Base-by-base conservation (phyloP, 2,329 filamentous ascomycete genomes). In the Epichloe bromicola region DNA sequence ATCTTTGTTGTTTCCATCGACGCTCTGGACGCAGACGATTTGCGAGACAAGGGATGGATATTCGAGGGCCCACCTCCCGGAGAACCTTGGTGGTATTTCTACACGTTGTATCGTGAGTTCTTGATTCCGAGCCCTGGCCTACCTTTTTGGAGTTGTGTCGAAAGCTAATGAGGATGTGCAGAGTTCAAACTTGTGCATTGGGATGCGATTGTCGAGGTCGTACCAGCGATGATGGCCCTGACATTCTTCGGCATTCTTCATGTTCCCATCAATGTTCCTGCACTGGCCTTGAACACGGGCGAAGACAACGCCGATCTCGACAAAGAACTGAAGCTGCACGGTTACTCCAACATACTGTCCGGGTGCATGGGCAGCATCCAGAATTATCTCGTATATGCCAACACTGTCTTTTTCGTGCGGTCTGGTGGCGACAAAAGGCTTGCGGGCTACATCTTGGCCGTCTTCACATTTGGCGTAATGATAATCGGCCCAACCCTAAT, bases 161-260 rank as follows among this genome's bases (percentile, higher is more conserved):
- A n/a, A 42, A 23, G 36, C 42, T 50, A 34, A 50, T 20, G 15
- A 14, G 51, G 15, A 15, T 19, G 20, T 3, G 19, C 51, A 93
- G 87, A 93, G 61, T 88, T 95, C 60, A 74, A 83, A 46, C 74
- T 84, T 23, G 85, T 97, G 3, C 79, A 90, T 58, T 95, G 88
- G 86, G 75, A 77, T 43, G 93, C 91, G 3, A 77, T 98, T 46
- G 70, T 75, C n/a, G 83, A 89, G 60, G 90, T 86, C 1, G 76
- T 96, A 33, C 93, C 93, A 1, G 90, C 93, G 33, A 97, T 98
- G 87, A 82, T 98, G 60, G 93, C 93, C 0, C 71, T 98, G 54
- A 97, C 93, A 0, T 98, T 98, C 72, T 98, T 98, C 61, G 93
- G 93, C 49, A 85, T 98, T 51, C 78, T 98, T 3, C 93, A 98